phyloP scores from a whole-genome alignment of 2,329 filamentous ascomycete genomes.

The Ceratocystis papillata region DNA sequence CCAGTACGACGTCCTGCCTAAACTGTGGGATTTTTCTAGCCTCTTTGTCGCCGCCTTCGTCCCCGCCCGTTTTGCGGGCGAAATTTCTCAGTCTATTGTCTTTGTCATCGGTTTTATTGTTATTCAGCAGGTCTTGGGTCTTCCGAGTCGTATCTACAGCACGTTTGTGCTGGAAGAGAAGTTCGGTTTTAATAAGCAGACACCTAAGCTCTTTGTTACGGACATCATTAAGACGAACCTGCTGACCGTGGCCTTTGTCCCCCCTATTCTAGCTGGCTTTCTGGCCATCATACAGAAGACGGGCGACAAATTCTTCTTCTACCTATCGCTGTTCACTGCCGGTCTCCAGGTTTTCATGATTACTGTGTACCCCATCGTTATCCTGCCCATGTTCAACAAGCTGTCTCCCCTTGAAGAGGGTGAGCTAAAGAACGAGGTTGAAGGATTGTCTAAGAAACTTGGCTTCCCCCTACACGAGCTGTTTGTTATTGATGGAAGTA shows the following conservation, averaged over 20 bases:
- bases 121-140: slow-evolving; percentile 64
- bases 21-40: slow-evolving; percentile 78
- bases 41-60: slow-evolving; percentile 61
- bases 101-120: slow-evolving; percentile 83
- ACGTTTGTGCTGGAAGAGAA: slow-evolving; percentile 94
- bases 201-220: slow-evolving; percentile 70
- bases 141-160: slow-evolving; percentile 80
- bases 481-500: slow-evolving; percentile 87
- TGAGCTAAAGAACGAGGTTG: slow-evolving; percentile 75
- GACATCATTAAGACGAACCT: slow-evolving; percentile 88
- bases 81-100: slow-evolving; percentile 85
- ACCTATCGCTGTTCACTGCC: slow-evolving; percentile 87
- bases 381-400: slow-evolving; percentile 96
- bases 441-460: slow-evolving; percentile 69
- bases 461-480: slow-evolving; percentile 88
- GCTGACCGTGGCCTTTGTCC: slow-evolving; percentile 65
- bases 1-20: slow-evolving; percentile 80
- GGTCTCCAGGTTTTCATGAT: slow-evolving; percentile 88
- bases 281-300: slow-evolving; percentile 90
- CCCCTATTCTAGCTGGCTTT: slow-evolving; percentile 84
- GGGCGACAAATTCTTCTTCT: slow-evolving; percentile 92
- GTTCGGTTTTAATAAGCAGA: slow-evolving; percentile 99
- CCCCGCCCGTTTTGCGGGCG: slow-evolving; percentile 70
- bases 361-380: slow-evolving; percentile 88
- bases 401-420: slow-evolving; percentile 83